Evolutionary conservation across 129 eudicot species (phyloP).

Genomic region (Mikania micrantha): DNA sequence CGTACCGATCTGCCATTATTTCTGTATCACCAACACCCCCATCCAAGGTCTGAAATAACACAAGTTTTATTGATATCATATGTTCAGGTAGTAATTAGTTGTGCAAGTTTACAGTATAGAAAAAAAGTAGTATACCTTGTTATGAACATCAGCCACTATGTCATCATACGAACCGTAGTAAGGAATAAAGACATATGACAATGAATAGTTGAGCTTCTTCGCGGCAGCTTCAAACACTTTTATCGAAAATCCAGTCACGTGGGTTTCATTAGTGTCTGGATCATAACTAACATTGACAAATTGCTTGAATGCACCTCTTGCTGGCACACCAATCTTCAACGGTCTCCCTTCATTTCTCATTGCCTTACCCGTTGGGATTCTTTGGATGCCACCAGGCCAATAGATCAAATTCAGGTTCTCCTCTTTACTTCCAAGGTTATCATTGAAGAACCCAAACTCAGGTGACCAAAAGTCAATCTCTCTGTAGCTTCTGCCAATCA

Average conservation of each 20-base stretch:
- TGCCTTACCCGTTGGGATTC: conserved; percentile 34
- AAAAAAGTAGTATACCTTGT: conserved; percentile 38
- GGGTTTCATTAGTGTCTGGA: conserved; percentile 25
- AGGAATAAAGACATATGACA: conserved; percentile 47
- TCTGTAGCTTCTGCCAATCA: conserved; percentile 53
- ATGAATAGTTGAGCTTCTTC: conserved; percentile 31
- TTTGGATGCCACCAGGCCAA: conserved; percentile 53
- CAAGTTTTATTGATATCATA: not conserved
- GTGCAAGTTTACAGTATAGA: not conserved
- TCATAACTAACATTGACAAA: conserved; percentile 53
- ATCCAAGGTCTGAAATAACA: conserved; percentile 32
- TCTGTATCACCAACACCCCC: conserved; percentile 60
- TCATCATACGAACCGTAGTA: conserved; percentile 53
- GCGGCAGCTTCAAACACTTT: conserved; percentile 50
- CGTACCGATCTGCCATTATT: conserved; percentile 49
- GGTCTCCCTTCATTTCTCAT: conserved; percentile 27
- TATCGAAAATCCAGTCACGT: conserved; percentile 46
- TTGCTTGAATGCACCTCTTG: conserved; percentile 51
- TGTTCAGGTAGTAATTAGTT: not conserved
- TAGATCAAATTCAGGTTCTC: conserved; percentile 27
- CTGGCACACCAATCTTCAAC: conserved; percentile 52
- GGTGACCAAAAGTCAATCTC: conserved; percentile 51
- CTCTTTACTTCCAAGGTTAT: conserved; percentile 6
- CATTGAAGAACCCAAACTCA: conserved; percentile 33
- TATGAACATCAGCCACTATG: conserved; percentile 46